Evolutionary conservation across 192 early-diverging fungal species (phyloP).

Genomic region (Coemansia sp.): DNA sequence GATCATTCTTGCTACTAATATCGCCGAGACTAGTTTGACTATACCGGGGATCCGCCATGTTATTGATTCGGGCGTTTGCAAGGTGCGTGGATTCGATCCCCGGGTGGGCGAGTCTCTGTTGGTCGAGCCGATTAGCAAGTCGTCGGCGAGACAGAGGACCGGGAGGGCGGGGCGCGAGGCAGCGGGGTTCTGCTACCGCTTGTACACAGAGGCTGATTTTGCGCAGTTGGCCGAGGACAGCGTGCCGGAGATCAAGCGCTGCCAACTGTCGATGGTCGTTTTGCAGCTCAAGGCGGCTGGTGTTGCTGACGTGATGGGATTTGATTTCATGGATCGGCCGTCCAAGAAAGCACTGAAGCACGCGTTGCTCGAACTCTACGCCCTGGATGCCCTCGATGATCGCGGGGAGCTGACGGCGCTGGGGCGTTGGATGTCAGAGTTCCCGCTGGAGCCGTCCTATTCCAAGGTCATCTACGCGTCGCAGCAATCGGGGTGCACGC

Average conservation of each 20-base stretch:
- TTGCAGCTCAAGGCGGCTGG: conserved; percentile 90
- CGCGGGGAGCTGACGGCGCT: conserved; percentile 72
- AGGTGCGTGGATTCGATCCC: conserved; percentile 85
- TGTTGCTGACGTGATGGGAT: conserved; percentile 80
- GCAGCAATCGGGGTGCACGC: conserved; percentile 69
- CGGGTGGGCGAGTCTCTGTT: conserved; percentile 88
- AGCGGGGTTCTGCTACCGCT: conserved; percentile 83
- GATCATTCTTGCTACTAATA: conserved; percentile 93
- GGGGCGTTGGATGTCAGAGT: conserved; percentile 82
- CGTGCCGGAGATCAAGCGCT: conserved; percentile 91
- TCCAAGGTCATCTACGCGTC: conserved; percentile 88
- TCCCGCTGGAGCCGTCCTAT: conserved; percentile 88
- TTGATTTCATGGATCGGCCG: conserved; percentile 96
- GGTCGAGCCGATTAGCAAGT: conserved; percentile 87
- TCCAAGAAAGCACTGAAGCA: conserved; percentile 69
- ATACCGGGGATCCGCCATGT: conserved; percentile 94
- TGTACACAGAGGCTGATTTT: conserved; percentile 87
- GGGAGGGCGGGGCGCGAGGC: conserved; percentile 98
- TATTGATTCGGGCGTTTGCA: conserved; percentile 89
- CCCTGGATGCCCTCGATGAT: conserved; percentile 84
- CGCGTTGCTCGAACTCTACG: conserved; percentile 86
- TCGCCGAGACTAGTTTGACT: conserved; percentile 98
- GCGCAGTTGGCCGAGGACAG: conserved; percentile 71
- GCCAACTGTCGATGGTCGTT: conserved; percentile 82
- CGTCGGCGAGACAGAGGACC: conserved; percentile 83